Evolutionary conservation across 2,329 filamentous ascomycete species (phyloP), one percentile per base, ranked within the genome.

Genomic region (Colletotrichum australisinense): DNA sequence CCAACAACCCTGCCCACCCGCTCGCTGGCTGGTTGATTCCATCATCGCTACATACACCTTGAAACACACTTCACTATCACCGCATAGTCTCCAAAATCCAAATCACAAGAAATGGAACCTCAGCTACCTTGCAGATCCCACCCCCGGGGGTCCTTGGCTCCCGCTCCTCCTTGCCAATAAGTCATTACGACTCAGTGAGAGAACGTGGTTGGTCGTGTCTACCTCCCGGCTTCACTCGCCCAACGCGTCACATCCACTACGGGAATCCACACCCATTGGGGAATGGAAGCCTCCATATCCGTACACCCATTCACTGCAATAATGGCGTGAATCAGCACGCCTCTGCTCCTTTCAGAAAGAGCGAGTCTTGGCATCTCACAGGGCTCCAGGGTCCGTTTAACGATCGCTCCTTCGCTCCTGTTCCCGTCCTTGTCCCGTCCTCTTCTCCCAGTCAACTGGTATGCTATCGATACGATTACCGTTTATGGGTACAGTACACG

Each of bases 281-380:
- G 16, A 35, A 35, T 35, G 11, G 32, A 59, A 42, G 55, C 56
- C 14, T 24, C 52, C 59, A 32, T 64, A 46, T 24, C 52, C 59
- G 24, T 64, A 46, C 66, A 49, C 30, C 32, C 30, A 24, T 72
- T 55, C 69, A 68, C 69, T 69, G 69, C 65, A 72, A 69, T 35
- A 3, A 59, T 69, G 69, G 65, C 69, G 53, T 69, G 69, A 38
- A 30, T 24, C 46, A 14, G 26, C 68, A 49, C 60, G n/a, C 26
- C 46, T 46, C 26, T 69, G 22, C 38, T 52, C 35, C 28, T 35
- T 63, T 30, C 35, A 55, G 58, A 30, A 63, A 22, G 2, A 24
- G 22, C 24, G 42, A 11, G 19, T 22, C 69, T 69, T 63, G 52
- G 30, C 58, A 58, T 56, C n/a, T 59, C 28, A 46, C 38, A 12